phyloP scores from a whole-genome alignment of 2,329 filamentous ascomycete species.

The Pyrenophora teres region DNA sequence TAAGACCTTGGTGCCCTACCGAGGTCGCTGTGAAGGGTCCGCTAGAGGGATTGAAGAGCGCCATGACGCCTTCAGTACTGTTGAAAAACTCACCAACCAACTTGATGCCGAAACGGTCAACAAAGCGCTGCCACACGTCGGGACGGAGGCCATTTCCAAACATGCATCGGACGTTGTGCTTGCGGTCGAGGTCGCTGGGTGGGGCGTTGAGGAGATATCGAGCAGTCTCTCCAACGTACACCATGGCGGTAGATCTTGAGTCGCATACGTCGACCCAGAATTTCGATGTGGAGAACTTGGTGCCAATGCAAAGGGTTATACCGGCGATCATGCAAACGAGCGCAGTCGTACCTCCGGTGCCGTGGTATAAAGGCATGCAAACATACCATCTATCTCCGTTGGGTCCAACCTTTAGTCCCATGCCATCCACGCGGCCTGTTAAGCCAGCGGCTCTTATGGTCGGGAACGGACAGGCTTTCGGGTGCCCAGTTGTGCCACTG shows the following conservation, averaged over 20 bases:
- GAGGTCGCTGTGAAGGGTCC: constrained; percentile 66
- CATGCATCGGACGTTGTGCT: constrained; percentile 64
- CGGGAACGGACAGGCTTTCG: constrained; percentile 71
- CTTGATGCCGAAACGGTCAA: constrained; percentile 65
- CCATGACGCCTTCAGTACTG: constrained; percentile 73
- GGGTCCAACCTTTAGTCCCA: constrained; percentile 47
- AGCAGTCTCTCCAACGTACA: constrained; percentile 79
- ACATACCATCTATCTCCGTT: constrained; percentile 69
- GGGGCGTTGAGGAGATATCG: constrained; percentile 74
- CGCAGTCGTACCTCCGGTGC: constrained; percentile 68
- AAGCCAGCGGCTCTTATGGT: constrained; percentile 53
- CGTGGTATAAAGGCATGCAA: constrained; percentile 80
- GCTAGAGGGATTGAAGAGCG: constrained; percentile 62
- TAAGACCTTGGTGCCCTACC: constrained; percentile 72
- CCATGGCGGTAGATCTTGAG: constrained; percentile 69
- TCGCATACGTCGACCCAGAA: constrained; percentile 77
- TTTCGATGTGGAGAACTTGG: constrained; percentile 68
- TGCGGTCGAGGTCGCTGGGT: constrained; percentile 63
- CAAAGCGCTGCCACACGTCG: constrained; percentile 70
- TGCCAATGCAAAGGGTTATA: constrained; percentile 65
- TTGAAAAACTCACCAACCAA: constrained; percentile 77
- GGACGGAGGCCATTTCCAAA: constrained; percentile 71
- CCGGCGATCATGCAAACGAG: constrained; percentile 61
- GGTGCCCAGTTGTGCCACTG: constrained; percentile 74
- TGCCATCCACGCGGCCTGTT: constrained; percentile 43